These are phyloP conservation scores for Rhypophila decipiens DNA, from an alignment of 495 filamentous ascomycete genomes.

Conservation along the genomic window DNA sequence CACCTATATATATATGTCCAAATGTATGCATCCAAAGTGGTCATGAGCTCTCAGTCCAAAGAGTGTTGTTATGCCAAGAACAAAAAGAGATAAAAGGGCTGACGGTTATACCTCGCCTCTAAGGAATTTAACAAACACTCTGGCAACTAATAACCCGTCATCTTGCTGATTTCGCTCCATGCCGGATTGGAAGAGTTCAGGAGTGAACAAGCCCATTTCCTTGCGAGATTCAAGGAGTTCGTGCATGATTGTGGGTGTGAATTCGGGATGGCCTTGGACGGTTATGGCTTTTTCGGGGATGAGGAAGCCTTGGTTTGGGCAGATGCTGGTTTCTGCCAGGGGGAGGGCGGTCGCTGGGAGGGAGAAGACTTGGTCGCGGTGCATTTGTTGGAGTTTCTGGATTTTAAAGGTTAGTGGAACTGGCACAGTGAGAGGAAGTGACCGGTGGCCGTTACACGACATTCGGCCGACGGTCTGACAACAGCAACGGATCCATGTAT, in stretches of 20 bases:
- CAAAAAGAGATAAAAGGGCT: too few species aligned
- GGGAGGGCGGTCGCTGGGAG: conserved; percentile 55
- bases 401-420: too few species aligned
- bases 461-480: background rate
- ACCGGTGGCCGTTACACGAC: too few species aligned
- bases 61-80: too few species aligned
- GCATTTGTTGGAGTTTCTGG: conserved; percentile 83
- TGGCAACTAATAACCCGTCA: conserved; percentile 65
- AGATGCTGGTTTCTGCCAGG: conserved; percentile 61
- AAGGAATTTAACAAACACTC: conserved; percentile 69
- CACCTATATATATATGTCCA: too few species aligned
- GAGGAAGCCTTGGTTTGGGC: conserved; percentile 79
- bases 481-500: background rate
- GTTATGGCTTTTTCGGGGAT: conserved; percentile 58
- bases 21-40: too few species aligned
- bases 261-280: conserved; percentile 91
- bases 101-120: conserved; percentile 38
- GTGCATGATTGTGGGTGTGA: conserved; percentile 63
- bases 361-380: conserved; percentile 68
- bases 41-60: too few species aligned
- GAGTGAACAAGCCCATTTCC: conserved; percentile 56
- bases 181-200: conserved; percentile 58
- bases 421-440: too few species aligned
- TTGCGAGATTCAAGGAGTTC: conserved; percentile 61
- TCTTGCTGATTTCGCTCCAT: conserved; percentile 54